Conservation (phyloP, 177 flowering plant genomes). For the Tripterygium wilfordii region DNA sequence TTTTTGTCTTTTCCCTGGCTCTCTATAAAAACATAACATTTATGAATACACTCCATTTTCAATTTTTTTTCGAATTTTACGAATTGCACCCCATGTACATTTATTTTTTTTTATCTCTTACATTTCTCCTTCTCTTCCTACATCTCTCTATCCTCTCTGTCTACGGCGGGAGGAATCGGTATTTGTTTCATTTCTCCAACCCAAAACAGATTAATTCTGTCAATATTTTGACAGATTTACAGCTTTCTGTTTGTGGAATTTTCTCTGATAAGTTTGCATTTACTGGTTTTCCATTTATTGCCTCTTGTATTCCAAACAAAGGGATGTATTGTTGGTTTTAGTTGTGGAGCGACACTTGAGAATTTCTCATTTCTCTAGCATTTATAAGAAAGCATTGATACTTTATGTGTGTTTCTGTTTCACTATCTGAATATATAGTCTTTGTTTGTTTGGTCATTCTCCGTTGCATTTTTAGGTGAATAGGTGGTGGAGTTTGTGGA, state of each 20-base stretch:
- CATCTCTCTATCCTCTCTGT: conserved; percentile 4
- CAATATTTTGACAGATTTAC: neutral
- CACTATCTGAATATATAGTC: neutral
- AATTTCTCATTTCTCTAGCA: neutral
- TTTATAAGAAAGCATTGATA: neutral
- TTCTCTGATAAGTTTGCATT: neutral
- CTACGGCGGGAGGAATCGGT: conserved; percentile 9
- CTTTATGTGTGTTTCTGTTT: neutral
- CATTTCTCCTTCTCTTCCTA: conserved; percentile 11
- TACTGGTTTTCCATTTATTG: conserved; percentile 3
- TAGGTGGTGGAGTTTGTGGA: neutral
- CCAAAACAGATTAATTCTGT: conserved; percentile 1
- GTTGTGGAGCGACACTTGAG: conserved; percentile 11
- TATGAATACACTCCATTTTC: no score
- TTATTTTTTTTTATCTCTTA: neutral
- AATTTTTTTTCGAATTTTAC: no score
- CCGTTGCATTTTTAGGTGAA: no score
- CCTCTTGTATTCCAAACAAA: neutral
- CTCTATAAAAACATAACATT: no score
- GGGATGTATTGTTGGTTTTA: conserved; percentile 1
- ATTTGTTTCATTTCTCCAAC: conserved; percentile 1
- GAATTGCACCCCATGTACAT: no score
- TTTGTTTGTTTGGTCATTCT: neutral
- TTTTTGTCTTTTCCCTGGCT: no score
- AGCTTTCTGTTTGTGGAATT: neutral